Evolutionary conservation across 108 stramenopile genomes (phyloP).

Genomic region (Cyclotella sp.): DNA sequence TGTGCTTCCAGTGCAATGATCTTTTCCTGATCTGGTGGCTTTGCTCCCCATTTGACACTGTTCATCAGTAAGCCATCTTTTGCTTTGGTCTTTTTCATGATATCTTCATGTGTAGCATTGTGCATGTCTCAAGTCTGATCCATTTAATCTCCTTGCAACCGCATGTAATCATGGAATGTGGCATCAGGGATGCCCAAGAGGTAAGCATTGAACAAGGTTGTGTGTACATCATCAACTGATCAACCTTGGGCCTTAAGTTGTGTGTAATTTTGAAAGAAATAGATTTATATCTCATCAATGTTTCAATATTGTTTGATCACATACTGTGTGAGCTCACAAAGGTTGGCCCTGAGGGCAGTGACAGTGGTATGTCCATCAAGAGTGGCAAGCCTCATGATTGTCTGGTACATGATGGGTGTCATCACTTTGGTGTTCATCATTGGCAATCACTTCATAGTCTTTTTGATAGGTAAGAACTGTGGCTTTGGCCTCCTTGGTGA

Average conservation of each 20-base stretch:
- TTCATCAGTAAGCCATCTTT: background rate
- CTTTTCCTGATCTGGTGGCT: background rate
- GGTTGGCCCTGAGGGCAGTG: background rate
- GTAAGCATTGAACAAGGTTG: no score
- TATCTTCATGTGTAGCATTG: no score
- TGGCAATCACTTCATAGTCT: background rate
- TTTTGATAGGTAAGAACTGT: background rate
- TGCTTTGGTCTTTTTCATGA: background rate
- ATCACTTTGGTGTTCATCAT: background rate
- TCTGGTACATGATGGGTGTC: background rate
- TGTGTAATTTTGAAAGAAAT: no score
- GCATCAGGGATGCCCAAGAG: no score
- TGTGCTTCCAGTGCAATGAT: background rate
- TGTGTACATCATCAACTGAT: no score
- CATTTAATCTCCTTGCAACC: no score
- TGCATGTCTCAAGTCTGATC: no score
- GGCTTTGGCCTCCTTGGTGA: no score
- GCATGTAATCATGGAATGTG: no score
- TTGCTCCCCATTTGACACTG: background rate
- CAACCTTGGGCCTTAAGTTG: no score
- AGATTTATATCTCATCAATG: background rate
- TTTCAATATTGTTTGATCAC: no score
- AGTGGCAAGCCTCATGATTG: constrained; percentile 6
- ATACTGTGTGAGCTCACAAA: background rate
- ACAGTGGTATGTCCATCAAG: background rate